Percentiles rank a stretch among this genome's conserved stretches.
Evolutionary conservation across 1,139 yeast genomes (phyloP).

Genomic region (Hemisphaericaspora xylofermentans): DNA sequence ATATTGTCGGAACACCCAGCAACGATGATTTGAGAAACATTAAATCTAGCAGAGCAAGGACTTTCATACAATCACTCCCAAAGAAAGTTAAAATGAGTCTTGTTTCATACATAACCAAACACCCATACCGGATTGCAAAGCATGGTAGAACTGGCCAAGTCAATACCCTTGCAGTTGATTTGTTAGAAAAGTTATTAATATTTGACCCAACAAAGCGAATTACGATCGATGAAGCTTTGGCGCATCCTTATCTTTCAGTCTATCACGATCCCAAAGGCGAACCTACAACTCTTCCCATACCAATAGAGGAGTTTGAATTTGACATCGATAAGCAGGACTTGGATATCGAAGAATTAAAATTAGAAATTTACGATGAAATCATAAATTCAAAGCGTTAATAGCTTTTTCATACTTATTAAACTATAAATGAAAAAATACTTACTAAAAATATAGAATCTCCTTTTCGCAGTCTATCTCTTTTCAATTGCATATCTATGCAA

Average conservation of each 20-base stretch:
- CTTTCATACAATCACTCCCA: constrained; percentile 77
- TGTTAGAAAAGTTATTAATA: constrained; percentile 68
- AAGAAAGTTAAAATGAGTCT: constrained; percentile 11
- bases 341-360: constrained; percentile 67
- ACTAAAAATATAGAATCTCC: not conserved
- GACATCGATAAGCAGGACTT: constrained; percentile 74
- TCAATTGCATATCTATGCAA: constrained; percentile 75
- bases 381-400: constrained; percentile 20
- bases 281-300: constrained; percentile 71
- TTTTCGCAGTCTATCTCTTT: constrained; percentile 43
- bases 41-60: constrained; percentile 81
- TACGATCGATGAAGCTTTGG: constrained; percentile 75
- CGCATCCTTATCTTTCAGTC: constrained; percentile 74
- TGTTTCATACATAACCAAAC: constrained; percentile 16
- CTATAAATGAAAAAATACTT: constrained; percentile 1
- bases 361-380: constrained; percentile 64
- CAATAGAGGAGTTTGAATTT: constrained; percentile 77
- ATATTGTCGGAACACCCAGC: constrained; percentile 85
- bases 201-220: constrained; percentile 81
- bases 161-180: constrained; percentile 75
- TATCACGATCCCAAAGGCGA: constrained; percentile 88
- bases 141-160: constrained; percentile 18
- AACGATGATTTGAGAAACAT: constrained; percentile 79
- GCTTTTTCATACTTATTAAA: not conserved
- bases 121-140: constrained; percentile 20